A percentile compares a stretch with the other conserved stretches of the same genome.
phyloP scores from a whole-genome alignment of 176 grass and related monocot species.

The Phoenix dactylifera region DNA sequence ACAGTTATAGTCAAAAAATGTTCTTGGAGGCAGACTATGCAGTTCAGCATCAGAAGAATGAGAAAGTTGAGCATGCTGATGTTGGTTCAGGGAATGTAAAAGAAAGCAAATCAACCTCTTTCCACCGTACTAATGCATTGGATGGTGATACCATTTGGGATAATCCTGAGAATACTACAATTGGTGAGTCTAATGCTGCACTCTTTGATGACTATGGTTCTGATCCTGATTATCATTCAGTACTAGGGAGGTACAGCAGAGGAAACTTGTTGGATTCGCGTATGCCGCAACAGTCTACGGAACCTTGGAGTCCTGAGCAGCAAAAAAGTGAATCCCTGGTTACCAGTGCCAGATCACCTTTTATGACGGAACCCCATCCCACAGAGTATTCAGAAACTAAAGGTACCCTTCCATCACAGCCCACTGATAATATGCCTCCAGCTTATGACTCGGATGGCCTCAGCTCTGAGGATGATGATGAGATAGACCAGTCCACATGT shows the following conservation, averaged over 20 bases:
- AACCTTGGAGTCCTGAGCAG: slow-evolving; percentile 22
- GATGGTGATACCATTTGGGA: not conserved
- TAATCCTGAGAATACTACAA: not conserved
- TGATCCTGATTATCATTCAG: not conserved
- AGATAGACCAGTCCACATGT: slow-evolving; percentile 15
- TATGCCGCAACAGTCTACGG: not conserved
- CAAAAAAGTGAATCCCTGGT: slow-evolving; percentile 34
- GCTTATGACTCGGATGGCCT: slow-evolving; percentile 70
- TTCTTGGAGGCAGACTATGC: not conserved
- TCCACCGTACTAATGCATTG: not conserved
- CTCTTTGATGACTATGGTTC: not conserved
- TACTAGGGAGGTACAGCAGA: not conserved
- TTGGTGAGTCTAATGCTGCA: not conserved
- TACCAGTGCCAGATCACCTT: slow-evolving; percentile 27
- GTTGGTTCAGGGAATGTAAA: not conserved
- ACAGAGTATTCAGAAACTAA: slow-evolving; percentile 28
- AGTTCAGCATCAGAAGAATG: not conserved
- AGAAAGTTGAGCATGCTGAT: not conserved
- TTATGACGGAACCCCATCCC: slow-evolving; percentile 15
- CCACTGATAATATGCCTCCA: slow-evolving; percentile 35
- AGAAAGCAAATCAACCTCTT: not conserved
- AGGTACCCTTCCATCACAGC: slow-evolving; percentile 16
- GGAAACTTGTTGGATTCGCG: not conserved
- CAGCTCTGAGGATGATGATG: slow-evolving; percentile 45
- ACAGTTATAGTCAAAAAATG: not conserved